Base-by-base conservation (phyloP, 306 rosid genomes). In the Castanea crenata region DNA sequence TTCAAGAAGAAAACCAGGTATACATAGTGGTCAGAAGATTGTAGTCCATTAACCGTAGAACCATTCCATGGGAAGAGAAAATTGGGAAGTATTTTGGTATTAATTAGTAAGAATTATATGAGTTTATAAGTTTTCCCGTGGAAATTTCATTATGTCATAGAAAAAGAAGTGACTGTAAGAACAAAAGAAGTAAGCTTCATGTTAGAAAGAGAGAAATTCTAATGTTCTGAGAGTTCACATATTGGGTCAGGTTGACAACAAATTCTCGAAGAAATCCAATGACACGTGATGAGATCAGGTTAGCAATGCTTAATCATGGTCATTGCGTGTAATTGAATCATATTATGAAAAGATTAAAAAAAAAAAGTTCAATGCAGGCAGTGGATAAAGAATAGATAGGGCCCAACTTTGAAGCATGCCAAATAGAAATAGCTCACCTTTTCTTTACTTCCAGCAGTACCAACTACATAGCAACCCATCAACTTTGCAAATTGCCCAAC, bases 401-500 rank as follows among this genome's bases (percentile, higher is more conserved):
- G 69, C 12, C 16, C 31, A 29, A 64, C 44, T 9, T 14, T 23
- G 70, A 64, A 31, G 5, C 3, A 16, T 15, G 21, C 20, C 21
- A 64, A 64, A 64, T 31, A 15, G 44, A 67, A n/a, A 34, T 19
- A 34, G 19, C 71, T 34, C 51, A 34, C 71, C 6, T 34, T 67
- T 67, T 67, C 71, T 67, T 34, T 32, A 67, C 71, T 67, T 34
- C 51, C 51, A 32, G 16, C 71, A 67, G 8, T 34, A 32, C 71
- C 71, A 67, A 34, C 71, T 32, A 67, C 71, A 67, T 34, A 18
- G 51, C 71, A 34, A 67, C n/a, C 51, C 71, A 67, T 67, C 51
- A 67, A 34, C 27, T 67, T 67, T 34, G 71, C 71, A 1, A 67
- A 67, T n/a, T 85, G 88, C n/a, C 85, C 88, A 31, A 81, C 88